Evolutionary conservation across 495 filamentous ascomycete species (phyloP), one percentile per base, ranked within the genome.

Genomic region (Aspergillus cristatus): DNA sequence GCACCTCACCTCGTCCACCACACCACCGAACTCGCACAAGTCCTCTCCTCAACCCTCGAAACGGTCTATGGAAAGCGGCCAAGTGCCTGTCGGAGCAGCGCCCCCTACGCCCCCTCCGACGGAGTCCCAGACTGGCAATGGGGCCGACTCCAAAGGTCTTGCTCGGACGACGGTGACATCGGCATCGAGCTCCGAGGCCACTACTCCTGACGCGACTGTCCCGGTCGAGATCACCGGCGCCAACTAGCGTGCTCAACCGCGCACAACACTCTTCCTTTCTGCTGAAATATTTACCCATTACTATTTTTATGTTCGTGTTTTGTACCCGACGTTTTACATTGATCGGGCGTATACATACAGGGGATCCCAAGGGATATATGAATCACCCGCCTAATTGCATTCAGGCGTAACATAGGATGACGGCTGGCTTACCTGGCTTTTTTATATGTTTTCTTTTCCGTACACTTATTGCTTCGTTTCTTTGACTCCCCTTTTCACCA

Each of bases 11-110:
- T 58, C 62, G 7, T 60, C 54, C 13, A 60, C 62, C 3, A 70
- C 65, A 6, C 66, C 66, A 5, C 63, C 66, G 0, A 58, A 63
- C 40, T 67, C 63, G 14, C 63, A 70, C 52, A 70, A 70, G 47
- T 66, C 63, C 16, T 65, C 65, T 13, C 65, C 65, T 1, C 65
- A 66, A 24, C 62, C 62, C 0, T 43, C 53, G 17, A 63, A 58
- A 48, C 60, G 65, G 18, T 48, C 56, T 4, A 51, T 68, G 6
- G 58, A 62, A n/a, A 53, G 38, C 32, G 37, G 51, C 12, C 51
- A 55, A 34, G 53, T 43, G 2, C 48, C 53, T 22, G 50, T 55
- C 14, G 65, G 58, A 15, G 58, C 56, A 4, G 62, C 63, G 1
- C 65, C 65, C 3, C 63, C 63, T 7, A 70, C 65, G 3, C 65